Conservation (phyloP, 2,329 filamentous ascomycete genomes). For the Leptoxyphium fumago region DNA sequence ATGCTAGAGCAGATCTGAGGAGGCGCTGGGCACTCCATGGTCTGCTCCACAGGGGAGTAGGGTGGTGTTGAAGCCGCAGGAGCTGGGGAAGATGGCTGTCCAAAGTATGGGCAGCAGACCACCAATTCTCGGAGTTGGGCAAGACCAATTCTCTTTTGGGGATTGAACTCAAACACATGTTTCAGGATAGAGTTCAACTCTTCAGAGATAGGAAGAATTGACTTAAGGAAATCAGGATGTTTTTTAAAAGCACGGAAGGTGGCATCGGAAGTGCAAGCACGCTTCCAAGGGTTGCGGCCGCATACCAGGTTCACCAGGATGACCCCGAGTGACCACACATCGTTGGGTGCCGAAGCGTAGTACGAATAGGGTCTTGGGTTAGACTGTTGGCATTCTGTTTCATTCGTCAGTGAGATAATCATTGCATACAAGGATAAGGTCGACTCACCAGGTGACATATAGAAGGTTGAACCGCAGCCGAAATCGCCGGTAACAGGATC, state of each 20-base stretch:
- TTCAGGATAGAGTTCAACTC: conserved; percentile 80
- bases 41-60: conserved; percentile 27
- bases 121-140: conserved; percentile 66
- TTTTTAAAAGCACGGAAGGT: conserved; percentile 85
- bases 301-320: conserved; percentile 96
- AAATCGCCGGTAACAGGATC: conserved; percentile 80
- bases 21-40: conserved; percentile 5
- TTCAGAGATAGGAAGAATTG: conserved; percentile 79
- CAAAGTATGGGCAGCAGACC: conserved; percentile 61
- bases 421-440: background rate
- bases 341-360: conserved; percentile 87
- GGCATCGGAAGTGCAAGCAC: conserved; percentile 81
- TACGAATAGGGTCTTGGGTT: conserved; percentile 54
- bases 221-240: conserved; percentile 75
- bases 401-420: background rate
- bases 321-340: conserved; percentile 96
- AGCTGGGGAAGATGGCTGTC: conserved; percentile 30
- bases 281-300: conserved; percentile 97
- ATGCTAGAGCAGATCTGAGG: background rate
- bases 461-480: conserved; percentile 95
- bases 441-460: conserved; percentile 77
- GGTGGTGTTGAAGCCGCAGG: conserved; percentile 28
- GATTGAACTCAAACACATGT: conserved; percentile 76
- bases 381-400: conserved; percentile 74
- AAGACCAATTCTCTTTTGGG: conserved; percentile 67